Evolutionary conservation across 345 rosid species (phyloP).

Genomic region (Litchi chinensis): DNA sequence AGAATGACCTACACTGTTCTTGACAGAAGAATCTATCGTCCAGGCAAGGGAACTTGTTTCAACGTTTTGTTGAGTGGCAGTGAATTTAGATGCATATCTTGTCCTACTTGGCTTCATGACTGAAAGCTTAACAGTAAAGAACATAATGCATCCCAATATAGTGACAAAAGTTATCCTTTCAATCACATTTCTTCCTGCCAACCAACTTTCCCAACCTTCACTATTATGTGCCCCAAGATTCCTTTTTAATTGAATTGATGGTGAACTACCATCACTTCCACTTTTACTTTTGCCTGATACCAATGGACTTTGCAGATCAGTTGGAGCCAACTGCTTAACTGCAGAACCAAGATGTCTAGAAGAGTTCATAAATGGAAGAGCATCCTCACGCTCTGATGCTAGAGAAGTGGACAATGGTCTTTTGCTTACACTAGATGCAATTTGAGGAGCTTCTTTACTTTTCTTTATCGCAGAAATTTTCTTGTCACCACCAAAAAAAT

Average conservation of each 20-base stretch:
- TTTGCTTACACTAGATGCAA: conserved; percentile 38
- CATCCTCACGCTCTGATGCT: conserved; percentile 47
- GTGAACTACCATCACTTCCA: conserved; percentile 45
- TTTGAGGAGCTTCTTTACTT: conserved; percentile 41
- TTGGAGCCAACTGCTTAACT: conserved; percentile 71
- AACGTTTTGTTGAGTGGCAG: conserved; percentile 33
- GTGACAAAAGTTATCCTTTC: conserved; percentile 52
- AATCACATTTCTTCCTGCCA: conserved; percentile 39
- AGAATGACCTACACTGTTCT: conserved; percentile 31
- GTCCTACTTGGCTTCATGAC: conserved; percentile 39
- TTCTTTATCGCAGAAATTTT: conserved; percentile 51
- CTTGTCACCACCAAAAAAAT: conserved; percentile 64
- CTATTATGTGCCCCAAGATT: conserved; percentile 49
- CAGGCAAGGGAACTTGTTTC: conserved; percentile 42
- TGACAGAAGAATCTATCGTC: conserved; percentile 41
- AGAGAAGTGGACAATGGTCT: conserved; percentile 55
- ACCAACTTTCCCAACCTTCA: conserved; percentile 59
- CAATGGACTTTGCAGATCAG: conserved; percentile 57
- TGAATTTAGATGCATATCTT: conserved; percentile 40
- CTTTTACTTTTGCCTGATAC: conserved; percentile 39
- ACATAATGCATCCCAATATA: conserved; percentile 59
- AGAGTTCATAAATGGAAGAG: conserved; percentile 47
- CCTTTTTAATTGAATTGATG: conserved; percentile 68
- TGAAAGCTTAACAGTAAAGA: conserved; percentile 53
- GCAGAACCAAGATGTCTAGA: conserved; percentile 66